Percentiles rank a stretch among this genome's conserved stretches.
Conservation (phyloP, 2,329 filamentous ascomycete genomes). For the Tolypocladium sp. region DNA sequence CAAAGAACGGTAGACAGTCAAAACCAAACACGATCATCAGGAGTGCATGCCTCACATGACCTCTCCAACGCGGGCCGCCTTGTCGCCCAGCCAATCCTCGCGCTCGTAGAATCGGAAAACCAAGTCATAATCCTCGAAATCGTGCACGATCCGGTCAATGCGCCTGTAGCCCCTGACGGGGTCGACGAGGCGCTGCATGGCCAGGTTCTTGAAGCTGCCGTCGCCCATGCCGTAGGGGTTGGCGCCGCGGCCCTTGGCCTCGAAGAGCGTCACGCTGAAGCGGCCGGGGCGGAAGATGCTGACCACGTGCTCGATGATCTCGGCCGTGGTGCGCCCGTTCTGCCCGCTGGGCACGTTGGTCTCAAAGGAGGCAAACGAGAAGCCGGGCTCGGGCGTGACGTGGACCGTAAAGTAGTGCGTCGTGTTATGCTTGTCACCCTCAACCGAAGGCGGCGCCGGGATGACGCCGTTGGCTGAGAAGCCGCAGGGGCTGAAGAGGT, state of each 20-base stretch:
- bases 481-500: conserved; percentile 91
- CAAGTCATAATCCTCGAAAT: conserved; percentile 93
- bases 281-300: conserved; percentile 95
- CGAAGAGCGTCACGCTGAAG: conserved; percentile 94
- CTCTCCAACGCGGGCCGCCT: conserved; percentile 46
- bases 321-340: conserved; percentile 77
- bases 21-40: background rate
- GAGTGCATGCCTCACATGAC: conserved; percentile 19
- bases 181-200: conserved; percentile 55
- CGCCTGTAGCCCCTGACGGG: conserved; percentile 77
- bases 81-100: conserved; percentile 60
- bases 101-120: conserved; percentile 96
- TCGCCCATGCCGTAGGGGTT: conserved; percentile 29
- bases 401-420: conserved; percentile 98
- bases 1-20: background rate
- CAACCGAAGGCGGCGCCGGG: conserved; percentile 53
- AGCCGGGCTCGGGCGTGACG: conserved; percentile 93
- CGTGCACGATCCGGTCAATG: conserved; percentile 91
- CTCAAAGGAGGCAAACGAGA: conserved; percentile 96
- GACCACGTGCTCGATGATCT: conserved; percentile 89
- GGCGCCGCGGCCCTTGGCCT: conserved; percentile 60
- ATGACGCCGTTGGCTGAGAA: conserved; percentile 97
- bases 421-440: conserved; percentile 27
- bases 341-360: conserved; percentile 91
- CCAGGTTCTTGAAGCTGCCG: conserved; percentile 25